Percentiles rank a stretch among this genome's conserved stretches.
Conservation (phyloP, 2,329 filamentous ascomycete genomes). For the Torrubiella hemipterigena region DNA sequence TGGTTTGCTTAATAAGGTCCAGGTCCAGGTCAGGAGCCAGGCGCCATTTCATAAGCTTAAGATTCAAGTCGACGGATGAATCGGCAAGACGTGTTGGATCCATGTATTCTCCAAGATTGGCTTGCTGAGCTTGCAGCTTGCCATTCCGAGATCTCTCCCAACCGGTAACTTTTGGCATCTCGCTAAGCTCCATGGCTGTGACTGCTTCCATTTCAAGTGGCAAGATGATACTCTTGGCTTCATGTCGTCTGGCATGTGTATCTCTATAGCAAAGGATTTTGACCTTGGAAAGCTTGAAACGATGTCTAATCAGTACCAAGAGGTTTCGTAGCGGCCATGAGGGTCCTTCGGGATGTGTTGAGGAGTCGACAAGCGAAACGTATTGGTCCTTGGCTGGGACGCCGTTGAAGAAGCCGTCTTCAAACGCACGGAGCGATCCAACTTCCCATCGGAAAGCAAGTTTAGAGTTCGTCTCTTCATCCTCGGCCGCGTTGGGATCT, state of each 20-base stretch:
- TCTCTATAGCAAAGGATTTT: conserved; percentile 90
- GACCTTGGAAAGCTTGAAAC: conserved; percentile 64
- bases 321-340: conserved; percentile 91
- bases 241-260: conserved; percentile 62
- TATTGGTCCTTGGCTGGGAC: conserved; percentile 63
- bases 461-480: conserved; percentile 30
- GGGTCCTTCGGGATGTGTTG: conserved; percentile 75
- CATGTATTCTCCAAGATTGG: conserved; percentile 86
- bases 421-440: conserved; percentile 63
- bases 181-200: conserved; percentile 27
- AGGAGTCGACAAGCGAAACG: conserved; percentile 83
- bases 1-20: conserved; percentile 78
- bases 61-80: conserved; percentile 87
- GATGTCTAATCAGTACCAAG: conserved; percentile 69
- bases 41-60: conserved; percentile 98
- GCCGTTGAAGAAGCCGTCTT: conserved; percentile 75
- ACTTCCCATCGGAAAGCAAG: conserved; percentile 67
- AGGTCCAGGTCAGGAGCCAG: conserved; percentile 82
- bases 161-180: conserved; percentile 82
- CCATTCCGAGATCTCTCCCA: conserved; percentile 80
- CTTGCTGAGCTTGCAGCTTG: conserved; percentile 66
- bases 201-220: conserved; percentile 44
- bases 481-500: conserved; percentile 18
- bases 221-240: conserved; percentile 71
- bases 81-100: conserved; percentile 80